Evolutionary conservation across 176 grass and related monocot genomes (phyloP), one percentile per base, ranked within the genome.

Genomic region (Raddia guianensis): DNA sequence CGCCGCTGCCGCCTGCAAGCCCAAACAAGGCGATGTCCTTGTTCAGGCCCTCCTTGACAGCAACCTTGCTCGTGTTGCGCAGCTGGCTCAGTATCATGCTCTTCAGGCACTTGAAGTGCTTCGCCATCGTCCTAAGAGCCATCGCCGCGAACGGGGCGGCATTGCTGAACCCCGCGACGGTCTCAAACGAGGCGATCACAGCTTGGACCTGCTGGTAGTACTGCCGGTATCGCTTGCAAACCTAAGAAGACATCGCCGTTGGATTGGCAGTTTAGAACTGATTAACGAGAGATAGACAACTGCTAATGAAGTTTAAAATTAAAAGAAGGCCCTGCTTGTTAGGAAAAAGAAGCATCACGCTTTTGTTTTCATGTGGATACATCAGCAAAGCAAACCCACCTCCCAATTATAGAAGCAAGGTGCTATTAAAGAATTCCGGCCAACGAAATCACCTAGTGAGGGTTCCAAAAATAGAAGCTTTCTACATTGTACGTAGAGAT

Each of bases 181-280:
- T 87, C 80, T 97, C 94, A 42, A 97, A 97, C 18, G 94, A 97
- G 77, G 88, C 68, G 37, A 97, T 93, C 48, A 91, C 94, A 63
- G 91, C 84, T 49, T 97, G 91, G 0, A 87, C 88, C 75, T 97
- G 94, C 77, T 93, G 94, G 40, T 91, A 97, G 77, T 97, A 93
- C 79, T 91, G 91, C 44, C 90, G 70, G 83, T 97, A 97, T 84
- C 88, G 82, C 87, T 89, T 97, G 80, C 80, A 91, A 53, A 97
- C 91, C 94, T 97, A 53, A 45, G 12, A 67, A 5, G 15, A 12
- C 12, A 14, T 50, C 16, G 16, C 2, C 50, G 18, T 56, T 45
- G 66, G 55, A 53, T 71, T 64, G 47, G n/a, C 20, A 82, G 55
- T 48, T 71, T 64, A 53, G n/a, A 34, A 82, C 48, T 32, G 10